Evolutionary conservation across 306 rosid species (phyloP).

Genomic region (Echinosophora koreensis): DNA sequence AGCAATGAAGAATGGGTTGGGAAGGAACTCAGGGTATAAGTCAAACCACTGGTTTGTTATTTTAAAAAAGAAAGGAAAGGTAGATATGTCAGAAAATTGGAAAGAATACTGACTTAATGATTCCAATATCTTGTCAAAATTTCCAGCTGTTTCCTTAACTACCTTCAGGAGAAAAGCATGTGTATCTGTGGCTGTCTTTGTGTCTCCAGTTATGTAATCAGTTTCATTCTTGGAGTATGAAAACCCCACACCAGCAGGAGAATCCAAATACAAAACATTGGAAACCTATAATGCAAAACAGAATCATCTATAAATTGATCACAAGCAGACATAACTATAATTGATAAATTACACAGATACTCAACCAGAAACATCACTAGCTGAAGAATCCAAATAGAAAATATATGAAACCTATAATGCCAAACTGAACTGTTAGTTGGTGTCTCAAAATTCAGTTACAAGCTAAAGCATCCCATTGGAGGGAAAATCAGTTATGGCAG

Average conservation of each 20-base stretch:
- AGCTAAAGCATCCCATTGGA: no score
- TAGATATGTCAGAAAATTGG: conserved; percentile 40
- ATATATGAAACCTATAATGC: no score
- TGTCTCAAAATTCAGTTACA: no score
- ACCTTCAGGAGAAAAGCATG: conserved; percentile 93
- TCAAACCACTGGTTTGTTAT: conserved; percentile 79
- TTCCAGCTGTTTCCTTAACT: conserved; percentile 28
- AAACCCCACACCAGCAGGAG: conserved; percentile 96
- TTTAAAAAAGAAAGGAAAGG: neutral
- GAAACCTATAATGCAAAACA: conserved; percentile 71
- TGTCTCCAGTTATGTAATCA: conserved; percentile 82
- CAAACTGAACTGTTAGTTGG: no score
- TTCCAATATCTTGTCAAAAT: conserved; percentile 11
- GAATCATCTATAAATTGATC: conserved; percentile 23
- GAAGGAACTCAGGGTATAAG: conserved; percentile 74
- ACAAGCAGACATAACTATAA: conserved; percentile 12
- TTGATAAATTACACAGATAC: conserved; percentile 20
- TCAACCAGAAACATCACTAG: neutral
- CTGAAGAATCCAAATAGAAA: no score
- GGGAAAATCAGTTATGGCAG: no score
- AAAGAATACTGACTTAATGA: conserved; percentile 31
- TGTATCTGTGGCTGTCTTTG: conserved; percentile 80
- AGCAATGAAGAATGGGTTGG: conserved; percentile 75
- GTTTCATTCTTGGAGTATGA: conserved; percentile 76
- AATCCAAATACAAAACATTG: conserved; percentile 87